Conservation (phyloP, 1,139 yeast genomes). For the Protomyces gravidus region DNA sequence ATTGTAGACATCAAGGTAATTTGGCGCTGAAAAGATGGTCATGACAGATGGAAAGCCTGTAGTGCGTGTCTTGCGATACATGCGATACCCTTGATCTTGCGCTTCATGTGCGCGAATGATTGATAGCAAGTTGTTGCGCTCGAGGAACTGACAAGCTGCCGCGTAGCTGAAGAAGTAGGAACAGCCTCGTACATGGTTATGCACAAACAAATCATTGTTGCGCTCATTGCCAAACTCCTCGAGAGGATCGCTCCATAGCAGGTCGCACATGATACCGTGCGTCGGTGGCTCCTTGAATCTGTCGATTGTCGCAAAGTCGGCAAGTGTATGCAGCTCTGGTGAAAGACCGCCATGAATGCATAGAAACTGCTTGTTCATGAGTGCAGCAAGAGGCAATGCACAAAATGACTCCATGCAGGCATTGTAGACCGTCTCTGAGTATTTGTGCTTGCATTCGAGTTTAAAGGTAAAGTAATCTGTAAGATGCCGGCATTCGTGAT, state of each 20-base stretch:
- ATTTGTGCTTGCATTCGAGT: constrained; percentile 83
- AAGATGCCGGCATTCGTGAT: constrained; percentile 91
- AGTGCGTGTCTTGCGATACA: constrained; percentile 79
- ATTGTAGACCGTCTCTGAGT: constrained; percentile 62
- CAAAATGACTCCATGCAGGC: constrained; percentile 77
- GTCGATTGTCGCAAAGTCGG: constrained; percentile 55
- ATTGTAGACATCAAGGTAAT: constrained; percentile 86
- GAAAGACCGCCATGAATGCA: constrained; percentile 98
- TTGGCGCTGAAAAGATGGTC: constrained; percentile 94
- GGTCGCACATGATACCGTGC: constrained; percentile 88
- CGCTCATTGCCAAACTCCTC: constrained; percentile 79
- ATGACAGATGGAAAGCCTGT: constrained; percentile 91
- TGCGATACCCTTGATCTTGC: constrained; percentile 85
- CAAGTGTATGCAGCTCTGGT: constrained; percentile 69
- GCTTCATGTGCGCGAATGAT: constrained; percentile 96
- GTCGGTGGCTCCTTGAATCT: constrained; percentile 93
- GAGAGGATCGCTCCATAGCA: constrained; percentile 93
- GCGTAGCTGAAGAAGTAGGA: constrained; percentile 83
- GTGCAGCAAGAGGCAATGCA: constrained; percentile 85
- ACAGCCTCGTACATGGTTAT: constrained; percentile 84
- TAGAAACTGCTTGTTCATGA: constrained; percentile 90
- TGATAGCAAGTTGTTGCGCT: constrained; percentile 71
- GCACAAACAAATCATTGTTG: constrained; percentile 53
- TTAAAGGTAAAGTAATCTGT: constrained; percentile 93
- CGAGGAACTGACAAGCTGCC: constrained; percentile 78